phyloP scores from a whole-genome alignment of 495 filamentous ascomycete species.

The Usnea hakonensis region DNA sequence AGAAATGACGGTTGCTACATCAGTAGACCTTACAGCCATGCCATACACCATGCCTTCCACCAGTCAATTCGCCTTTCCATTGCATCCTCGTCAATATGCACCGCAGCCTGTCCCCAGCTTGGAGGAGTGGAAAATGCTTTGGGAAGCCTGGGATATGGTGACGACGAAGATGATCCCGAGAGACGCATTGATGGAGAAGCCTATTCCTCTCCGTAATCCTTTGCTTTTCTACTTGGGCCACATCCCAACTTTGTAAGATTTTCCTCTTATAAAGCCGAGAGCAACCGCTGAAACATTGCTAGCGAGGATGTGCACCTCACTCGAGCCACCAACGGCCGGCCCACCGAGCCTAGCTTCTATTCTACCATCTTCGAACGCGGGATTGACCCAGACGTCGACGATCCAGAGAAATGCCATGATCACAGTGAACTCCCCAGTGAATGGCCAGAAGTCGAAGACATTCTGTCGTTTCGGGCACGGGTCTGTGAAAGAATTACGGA shows the following conservation, averaged over 20 bases:
- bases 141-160: slow-evolving; percentile 61
- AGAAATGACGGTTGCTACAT: too few species aligned
- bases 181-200: slow-evolving; percentile 56
- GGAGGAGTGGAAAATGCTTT: slow-evolving; percentile 56
- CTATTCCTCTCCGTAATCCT: slow-evolving; percentile 70
- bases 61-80: slow-evolving; percentile 49
- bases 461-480: slow-evolving; percentile 59
- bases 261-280: too few species aligned
- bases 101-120: slow-evolving; percentile 47
- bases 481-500: slow-evolving; percentile 57
- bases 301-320: slow-evolving; percentile 58
- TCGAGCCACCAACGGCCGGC: slow-evolving; percentile 45
- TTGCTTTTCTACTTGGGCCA: slow-evolving; percentile 78
- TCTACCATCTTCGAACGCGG: slow-evolving; percentile 56
- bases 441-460: slow-evolving; percentile 69
- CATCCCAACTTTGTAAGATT: slow-evolving; percentile 55
- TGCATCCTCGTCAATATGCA: slow-evolving; percentile 52
- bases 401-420: slow-evolving; percentile 31
- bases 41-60: slow-evolving; percentile 43
- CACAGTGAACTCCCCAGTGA: slow-evolving; percentile 79
- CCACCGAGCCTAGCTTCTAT: slow-evolving; percentile 51
- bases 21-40: too few species aligned
- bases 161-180: slow-evolving; percentile 60
- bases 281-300: too few species aligned
- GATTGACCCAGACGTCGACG: slow-evolving; percentile 27